These are phyloP conservation scores for Tulasnella calospora DNA, from an alignment of 768 basidiomycete genomes.

Conservation along the genomic window DNA sequence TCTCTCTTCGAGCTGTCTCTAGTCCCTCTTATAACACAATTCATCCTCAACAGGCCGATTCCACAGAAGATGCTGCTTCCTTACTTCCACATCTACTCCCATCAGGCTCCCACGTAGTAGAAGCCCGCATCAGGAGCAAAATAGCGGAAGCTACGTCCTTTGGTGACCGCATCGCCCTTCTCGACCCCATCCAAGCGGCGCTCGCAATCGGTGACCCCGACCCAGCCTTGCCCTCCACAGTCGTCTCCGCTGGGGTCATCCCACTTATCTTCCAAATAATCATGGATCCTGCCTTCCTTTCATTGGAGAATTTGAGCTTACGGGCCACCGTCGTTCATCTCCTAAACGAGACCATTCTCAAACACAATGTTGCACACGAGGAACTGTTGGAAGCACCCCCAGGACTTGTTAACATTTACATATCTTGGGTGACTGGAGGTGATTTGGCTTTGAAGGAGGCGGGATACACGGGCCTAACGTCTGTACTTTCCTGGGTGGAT, in stretches of 20 bases:
- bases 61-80: background rate
- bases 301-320: background rate
- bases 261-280: constrained; percentile 3
- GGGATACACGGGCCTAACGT: background rate
- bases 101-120: background rate
- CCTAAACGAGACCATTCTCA: background rate
- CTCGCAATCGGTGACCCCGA: background rate
- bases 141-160: background rate
- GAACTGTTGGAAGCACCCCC: background rate
- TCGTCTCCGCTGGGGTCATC: background rate
- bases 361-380: background rate
- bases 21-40: background rate
- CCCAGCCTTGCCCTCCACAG: background rate
- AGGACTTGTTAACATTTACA: background rate
- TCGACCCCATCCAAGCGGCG: background rate
- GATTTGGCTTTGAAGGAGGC: background rate
- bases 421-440: background rate
- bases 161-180: background rate
- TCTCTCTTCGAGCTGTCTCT: background rate
- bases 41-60: background rate
- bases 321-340: background rate
- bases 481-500: background rate
- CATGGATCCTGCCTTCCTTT: background rate
- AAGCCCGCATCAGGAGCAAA: background rate
- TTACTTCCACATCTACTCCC: background rate